Evolutionary conservation across 208 protist species (phyloP).

Genomic region (Lotmaria passim): DNA sequence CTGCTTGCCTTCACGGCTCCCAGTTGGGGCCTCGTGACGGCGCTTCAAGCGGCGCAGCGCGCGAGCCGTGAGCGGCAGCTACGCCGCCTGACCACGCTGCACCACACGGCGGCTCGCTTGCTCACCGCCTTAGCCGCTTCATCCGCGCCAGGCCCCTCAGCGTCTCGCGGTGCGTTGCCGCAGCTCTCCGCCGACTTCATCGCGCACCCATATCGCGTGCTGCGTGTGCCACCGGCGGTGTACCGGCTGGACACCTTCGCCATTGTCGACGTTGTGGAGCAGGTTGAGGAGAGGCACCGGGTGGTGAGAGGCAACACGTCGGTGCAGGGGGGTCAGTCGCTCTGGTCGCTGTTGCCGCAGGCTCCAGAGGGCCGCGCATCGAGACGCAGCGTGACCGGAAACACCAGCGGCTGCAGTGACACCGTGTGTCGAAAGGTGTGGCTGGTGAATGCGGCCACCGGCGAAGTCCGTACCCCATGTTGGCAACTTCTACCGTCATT

Average conservation of each 20-base stretch:
- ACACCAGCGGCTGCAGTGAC: neutral
- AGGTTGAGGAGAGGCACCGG: neutral
- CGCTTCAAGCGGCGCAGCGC: slow-evolving; percentile 10
- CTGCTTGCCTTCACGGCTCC: slow-evolving; percentile 26
- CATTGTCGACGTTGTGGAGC: slow-evolving; percentile 14
- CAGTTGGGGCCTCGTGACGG: slow-evolving; percentile 23
- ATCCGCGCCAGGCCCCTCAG: neutral
- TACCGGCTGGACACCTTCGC: slow-evolving; percentile 22
- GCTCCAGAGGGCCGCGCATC: neutral
- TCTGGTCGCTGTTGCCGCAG: neutral
- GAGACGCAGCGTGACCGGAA: neutral
- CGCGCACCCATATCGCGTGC: slow-evolving; percentile 10
- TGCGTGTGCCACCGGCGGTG: slow-evolving; percentile 26
- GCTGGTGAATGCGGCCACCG: neutral
- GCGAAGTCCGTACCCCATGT: neutral
- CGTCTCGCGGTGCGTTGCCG: neutral
- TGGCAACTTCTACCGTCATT: slow-evolving; percentile 9
- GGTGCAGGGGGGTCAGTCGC: neutral
- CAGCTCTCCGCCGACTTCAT: slow-evolving; percentile 2
- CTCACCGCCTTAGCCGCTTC: neutral
- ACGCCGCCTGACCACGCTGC: slow-evolving; percentile 11
- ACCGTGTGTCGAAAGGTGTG: neutral
- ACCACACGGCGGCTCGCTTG: slow-evolving; percentile 10
- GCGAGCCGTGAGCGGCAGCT: slow-evolving; percentile 3
- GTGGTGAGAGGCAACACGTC: neutral